Percentiles rank a stretch among this genome's conserved stretches.
These are phyloP conservation scores for Blepharisma stoltei DNA, from an alignment of 73 alveolate genomes.

Conservation along the genomic window DNA sequence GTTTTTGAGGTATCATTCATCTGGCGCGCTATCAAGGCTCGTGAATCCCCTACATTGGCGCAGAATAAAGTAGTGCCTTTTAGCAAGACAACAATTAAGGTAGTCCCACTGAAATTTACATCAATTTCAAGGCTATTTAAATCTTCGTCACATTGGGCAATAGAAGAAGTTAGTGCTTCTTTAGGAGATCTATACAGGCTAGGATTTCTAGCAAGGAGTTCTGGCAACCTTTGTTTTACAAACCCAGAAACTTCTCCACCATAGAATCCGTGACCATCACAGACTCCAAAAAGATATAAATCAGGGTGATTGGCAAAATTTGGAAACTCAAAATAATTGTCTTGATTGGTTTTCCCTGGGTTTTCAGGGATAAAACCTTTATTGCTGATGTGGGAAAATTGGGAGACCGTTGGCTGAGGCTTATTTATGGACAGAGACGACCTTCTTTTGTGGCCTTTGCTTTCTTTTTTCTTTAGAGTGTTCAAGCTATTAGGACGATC, in stretches of 20 bases:
- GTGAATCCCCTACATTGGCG: constrained; percentile 58
- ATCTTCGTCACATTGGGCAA: background rate
- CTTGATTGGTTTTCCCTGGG: constrained; percentile 52
- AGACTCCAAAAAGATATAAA: constrained; percentile 49
- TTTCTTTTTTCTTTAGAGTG: background rate
- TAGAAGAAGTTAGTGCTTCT: background rate
- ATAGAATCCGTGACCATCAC: constrained; percentile 84
- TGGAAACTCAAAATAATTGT: constrained; percentile 38
- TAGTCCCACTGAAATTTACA: constrained; percentile 24
- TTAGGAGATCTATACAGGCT: background rate
- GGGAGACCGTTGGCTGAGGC: constrained; percentile 12
- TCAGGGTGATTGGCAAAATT: constrained; percentile 42
- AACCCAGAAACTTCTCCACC: constrained; percentile 76
- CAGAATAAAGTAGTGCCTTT: constrained; percentile 30
- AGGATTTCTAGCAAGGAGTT: background rate
- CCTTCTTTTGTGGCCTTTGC: background rate
- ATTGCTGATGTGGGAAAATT: constrained; percentile 40
- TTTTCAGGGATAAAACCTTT: constrained; percentile 49
- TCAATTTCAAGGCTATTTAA: background rate
- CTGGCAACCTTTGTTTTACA: constrained; percentile 44
- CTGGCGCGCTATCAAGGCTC: constrained; percentile 41
- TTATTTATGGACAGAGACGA: background rate
- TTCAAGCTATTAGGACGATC: constrained; percentile 2
- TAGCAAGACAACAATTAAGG: background rate
- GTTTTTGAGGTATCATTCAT: background rate